Base-by-base conservation (phyloP, 495 filamentous ascomycete species). In the Hypoxylon crocopeplum region DNA sequence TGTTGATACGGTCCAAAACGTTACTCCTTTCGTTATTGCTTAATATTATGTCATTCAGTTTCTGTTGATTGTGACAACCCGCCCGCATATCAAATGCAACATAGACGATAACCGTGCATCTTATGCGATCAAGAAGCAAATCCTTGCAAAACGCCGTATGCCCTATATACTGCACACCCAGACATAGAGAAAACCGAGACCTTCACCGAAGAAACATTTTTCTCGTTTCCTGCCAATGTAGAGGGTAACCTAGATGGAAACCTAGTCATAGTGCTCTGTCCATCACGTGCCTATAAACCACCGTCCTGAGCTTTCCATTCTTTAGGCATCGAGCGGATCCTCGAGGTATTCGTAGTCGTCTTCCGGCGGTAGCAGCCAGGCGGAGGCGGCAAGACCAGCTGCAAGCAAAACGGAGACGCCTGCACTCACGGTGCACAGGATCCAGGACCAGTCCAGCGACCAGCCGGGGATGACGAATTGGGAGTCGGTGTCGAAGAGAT, bases 401-500 rank as follows among this genome's bases (percentile, higher is more conserved):
- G 84, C 85, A 22, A 86, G 80, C 19, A 92, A 54, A 12, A 89
- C 56, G 46, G 85, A 80, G 17, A 91, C 62, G 52, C 72, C 80
- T 80, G 86, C 95, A 66, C 88, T 91, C 32, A 86, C 77, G 10
- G 86, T 91, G 69, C 88, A 91, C 30, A 93, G 79, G 7, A 88
- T 78, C 84, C 87, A 96, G 5, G 88, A 88, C 50, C 82, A 79
- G 64, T 89, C 91, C 44, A 98, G 79, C 54, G 79, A 78, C 90
- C 93, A 97, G 40, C 93, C 93, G 1, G 77, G 76, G 15, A 87
- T 82, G 66, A 88, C 86, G 72, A 97, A 98, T 37, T 91, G 83
- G 44, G 89, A 86, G 62, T 97, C 92, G 68, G 91, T 82, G 51
- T 96, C 88, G 72, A 84, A 93, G 2, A 96, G 78, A 66, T 91